Evolutionary conservation across 1,284 basidiomycete species (phyloP).

Genomic region (Leccinum idahoense): DNA sequence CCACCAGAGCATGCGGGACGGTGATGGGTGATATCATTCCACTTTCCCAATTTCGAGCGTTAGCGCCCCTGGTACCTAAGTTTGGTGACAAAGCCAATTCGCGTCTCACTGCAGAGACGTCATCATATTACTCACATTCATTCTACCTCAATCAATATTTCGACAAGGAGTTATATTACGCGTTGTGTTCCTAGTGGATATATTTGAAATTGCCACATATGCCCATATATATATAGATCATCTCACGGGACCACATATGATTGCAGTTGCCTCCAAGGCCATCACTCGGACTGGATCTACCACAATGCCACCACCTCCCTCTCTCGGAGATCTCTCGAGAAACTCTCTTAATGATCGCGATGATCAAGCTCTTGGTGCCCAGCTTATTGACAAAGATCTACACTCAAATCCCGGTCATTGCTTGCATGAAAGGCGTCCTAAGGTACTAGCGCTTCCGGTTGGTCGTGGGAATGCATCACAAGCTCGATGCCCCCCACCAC

Average conservation of each 20-base stretch:
- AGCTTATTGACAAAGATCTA: not conserved
- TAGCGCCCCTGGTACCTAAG: slow-evolving; percentile 19
- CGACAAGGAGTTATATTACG: slow-evolving; percentile 25
- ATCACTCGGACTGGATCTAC: no score
- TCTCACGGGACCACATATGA: not conserved
- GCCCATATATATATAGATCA: not conserved
- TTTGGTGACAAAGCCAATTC: slow-evolving; percentile 25
- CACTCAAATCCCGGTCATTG: not conserved
- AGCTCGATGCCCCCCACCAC: no score
- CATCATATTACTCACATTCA: slow-evolving; percentile 16
- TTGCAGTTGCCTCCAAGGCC: no score
- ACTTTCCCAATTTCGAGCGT: slow-evolving; percentile 14
- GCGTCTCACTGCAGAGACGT: slow-evolving; percentile 20
- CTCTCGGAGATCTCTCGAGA: not conserved
- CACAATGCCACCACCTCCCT: not conserved
- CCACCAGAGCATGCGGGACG: slow-evolving; percentile 9
- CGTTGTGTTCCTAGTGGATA: not conserved
- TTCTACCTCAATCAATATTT: slow-evolving; percentile 31
- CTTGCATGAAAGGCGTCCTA: not conserved
- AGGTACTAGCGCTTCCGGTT: slow-evolving; percentile 9
- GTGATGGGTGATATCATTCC: slow-evolving; percentile 27
- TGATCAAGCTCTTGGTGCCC: not conserved
- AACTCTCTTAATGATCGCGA: not conserved
- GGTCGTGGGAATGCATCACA: no score
- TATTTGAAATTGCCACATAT: not conserved